Evolutionary conservation across 768 basidiomycete species (phyloP), one percentile per base, ranked within the genome.

Genomic region (Boletus rubroflammeus): DNA sequence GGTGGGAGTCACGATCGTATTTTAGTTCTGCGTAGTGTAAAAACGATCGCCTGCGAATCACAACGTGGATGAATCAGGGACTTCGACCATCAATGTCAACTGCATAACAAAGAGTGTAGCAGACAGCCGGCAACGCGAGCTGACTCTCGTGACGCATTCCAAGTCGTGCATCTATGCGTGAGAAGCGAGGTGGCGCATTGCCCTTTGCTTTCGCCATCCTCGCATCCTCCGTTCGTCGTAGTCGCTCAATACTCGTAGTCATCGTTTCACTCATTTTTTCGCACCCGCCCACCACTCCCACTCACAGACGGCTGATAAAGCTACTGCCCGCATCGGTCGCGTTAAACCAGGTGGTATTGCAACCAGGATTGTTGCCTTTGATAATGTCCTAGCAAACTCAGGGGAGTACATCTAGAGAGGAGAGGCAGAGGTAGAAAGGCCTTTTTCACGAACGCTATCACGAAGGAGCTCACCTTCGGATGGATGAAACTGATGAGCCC

Each of bases 281-380:
- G 9, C 29, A 10, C 10, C 29, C 29, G 29, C 29, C 29, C 10
- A 10, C 29, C 29, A 29, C 29, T 29, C 29, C 29, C 10, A 29
- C 29, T 10, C 29, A 29, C 29, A 29, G 29, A 29, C 10, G 29
- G 29, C 29, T 9, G 29, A 29, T 9, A 29, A 29, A 29, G 1
- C 29, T 29, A 8, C 10, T 10, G 9, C 29, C 29, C 29, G 29
- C 9, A 31, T 31, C 31, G 5, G 60, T 52, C 3, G 62, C 58
- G 11, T 64, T 67, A 61, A 67, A 78, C 2, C 75, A 76, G 4
- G 46, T 8, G 8, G 75, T 75, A 15, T 71, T 71, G 53, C 78
- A 79, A 3, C 78, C 77, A 3, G 66, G 70, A 53, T 78, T 80
- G 1, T 61, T 66, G 3, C 79, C 80, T 2, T 62, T 58, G 2